Evolutionary conservation across 345 rosid genomes (phyloP), one percentile per base, ranked within the genome.

Genomic region (Populus simonii): DNA sequence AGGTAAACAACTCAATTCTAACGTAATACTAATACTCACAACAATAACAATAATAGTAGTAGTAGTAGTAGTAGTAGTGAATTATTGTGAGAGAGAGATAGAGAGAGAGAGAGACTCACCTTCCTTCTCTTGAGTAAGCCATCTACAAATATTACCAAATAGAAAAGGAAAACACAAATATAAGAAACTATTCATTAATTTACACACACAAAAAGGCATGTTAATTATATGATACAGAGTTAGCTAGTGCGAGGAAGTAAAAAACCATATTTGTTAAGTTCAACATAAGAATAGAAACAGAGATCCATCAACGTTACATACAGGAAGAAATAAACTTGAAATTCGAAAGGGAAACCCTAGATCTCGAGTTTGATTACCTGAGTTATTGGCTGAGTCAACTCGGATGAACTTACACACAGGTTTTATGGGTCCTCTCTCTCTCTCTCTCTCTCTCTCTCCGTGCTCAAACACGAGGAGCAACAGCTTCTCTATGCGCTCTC

Each of bases 71-170:
- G 22, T 20, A 6, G 15, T 6, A 74, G n/a, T n/a, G n/a, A 41
- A 41, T 7, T 20, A n/a, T 39, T 22, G 1, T 3, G 51, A 33
- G 41, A 8, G 36, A 70, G 18, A 65, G 57, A 39, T 11, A 25
- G 1, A 8, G 18, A 65, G 57, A 39, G 16, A 25, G 1, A 8
- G 27, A 36, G 25, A 74, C 88, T 84, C 35, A 85, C 93, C 89
- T 90, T 82, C 81, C 84, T 82, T 86, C 87, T 86, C 90, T 86
- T 70, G 87, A 77, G 83, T 80, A 83, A 11, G 90, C 72, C 93
- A 87, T 89, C 87, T 85, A 81, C 65, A 33, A 1, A 16, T 20
- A 71, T 15, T 27, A 55, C 61, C 33, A 38, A 51, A 67, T 33
- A 67, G 69, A 74, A 66, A 22, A 73, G 15, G 47, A 41, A 41